Conservation (phyloP, 441 rosid species). For the Euphorbia celastroides region DNA sequence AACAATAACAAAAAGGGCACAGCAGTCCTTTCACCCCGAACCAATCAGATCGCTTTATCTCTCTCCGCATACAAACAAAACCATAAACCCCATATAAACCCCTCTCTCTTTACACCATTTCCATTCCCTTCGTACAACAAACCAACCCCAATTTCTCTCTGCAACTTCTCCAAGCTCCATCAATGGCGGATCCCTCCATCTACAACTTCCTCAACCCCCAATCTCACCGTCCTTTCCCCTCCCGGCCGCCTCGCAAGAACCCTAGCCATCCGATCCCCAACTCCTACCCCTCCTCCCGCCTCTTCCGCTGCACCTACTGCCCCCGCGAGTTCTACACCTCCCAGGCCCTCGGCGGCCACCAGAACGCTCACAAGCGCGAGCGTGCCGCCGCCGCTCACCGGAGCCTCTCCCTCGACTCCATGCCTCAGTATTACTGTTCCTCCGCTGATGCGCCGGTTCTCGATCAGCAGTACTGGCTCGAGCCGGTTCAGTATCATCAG, state of each 20-base stretch:
- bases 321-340: slow-evolving; percentile 86
- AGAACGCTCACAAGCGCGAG: slow-evolving; percentile 93
- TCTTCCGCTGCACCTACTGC: slow-evolving; percentile 77
- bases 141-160: slow-evolving; percentile 1
- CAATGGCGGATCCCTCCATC: slow-evolving; percentile 60
- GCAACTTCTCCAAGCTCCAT: neutral
- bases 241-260: slow-evolving; percentile 29
- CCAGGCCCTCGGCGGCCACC: slow-evolving; percentile 97
- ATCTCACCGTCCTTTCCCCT: slow-evolving; percentile 15
- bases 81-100: slow-evolving; percentile 35
- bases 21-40: slow-evolving; percentile 1
- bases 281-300: slow-evolving; percentile 32
- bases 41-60: slow-evolving; percentile 22
- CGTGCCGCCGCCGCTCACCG: slow-evolving; percentile 80
- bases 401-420: slow-evolving; percentile 23
- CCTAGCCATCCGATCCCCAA: slow-evolving; percentile 13
- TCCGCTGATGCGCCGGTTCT: neutral
- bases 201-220: slow-evolving; percentile 46
- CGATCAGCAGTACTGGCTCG: slow-evolving; percentile 15
- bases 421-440: neutral
- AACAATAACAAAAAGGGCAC: slow-evolving; percentile 29
- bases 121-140: neutral
- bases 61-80: slow-evolving; percentile 22
- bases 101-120: neutral
- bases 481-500: slow-evolving; percentile 18